phyloP scores from a whole-genome alignment of 2,329 filamentous ascomycete genomes.

The Xylaria sp. region DNA sequence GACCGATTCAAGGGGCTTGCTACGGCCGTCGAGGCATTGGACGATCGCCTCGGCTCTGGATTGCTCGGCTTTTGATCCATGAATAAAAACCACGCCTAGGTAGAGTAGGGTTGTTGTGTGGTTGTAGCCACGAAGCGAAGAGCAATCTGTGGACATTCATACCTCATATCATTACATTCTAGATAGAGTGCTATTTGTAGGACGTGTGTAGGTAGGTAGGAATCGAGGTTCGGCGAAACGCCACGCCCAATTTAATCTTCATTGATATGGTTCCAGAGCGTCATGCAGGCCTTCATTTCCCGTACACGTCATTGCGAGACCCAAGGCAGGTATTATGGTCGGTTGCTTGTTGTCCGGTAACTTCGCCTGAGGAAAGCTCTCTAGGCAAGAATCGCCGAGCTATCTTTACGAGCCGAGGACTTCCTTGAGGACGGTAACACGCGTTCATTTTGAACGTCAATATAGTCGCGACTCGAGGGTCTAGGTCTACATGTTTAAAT shows the following conservation, averaged over 20 bases:
- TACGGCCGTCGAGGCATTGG: background rate
- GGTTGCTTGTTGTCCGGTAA: background rate
- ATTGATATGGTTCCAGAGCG: background rate
- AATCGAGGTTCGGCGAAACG: slow-evolving; percentile 10
- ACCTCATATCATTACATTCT: slow-evolving; percentile 8
- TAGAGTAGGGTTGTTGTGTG: slow-evolving; percentile 1
- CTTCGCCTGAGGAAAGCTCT: background rate
- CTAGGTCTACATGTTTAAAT: slow-evolving; percentile 4
- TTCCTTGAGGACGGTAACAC: background rate
- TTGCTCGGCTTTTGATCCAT: slow-evolving; percentile 22
- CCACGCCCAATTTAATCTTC: background rate
- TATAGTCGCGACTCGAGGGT: background rate
- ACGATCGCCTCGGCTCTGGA: slow-evolving; percentile 12
- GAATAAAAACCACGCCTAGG: background rate
- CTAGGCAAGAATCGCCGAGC: background rate
- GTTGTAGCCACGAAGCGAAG: slow-evolving; percentile 9
- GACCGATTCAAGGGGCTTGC: background rate
- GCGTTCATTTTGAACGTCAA: background rate
- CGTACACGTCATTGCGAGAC: background rate
- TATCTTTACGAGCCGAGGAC: background rate
- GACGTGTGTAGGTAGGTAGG: slow-evolving; percentile 13
- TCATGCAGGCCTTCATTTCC: slow-evolving; percentile 4
- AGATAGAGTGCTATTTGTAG: background rate
- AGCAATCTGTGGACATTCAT: slow-evolving; percentile 24
- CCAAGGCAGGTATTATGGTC: slow-evolving; percentile 8